Evolutionary conservation across 495 filamentous ascomycete species (phyloP), one percentile per base, ranked within the genome.

Genomic region (Penicillium diatomitis): DNA sequence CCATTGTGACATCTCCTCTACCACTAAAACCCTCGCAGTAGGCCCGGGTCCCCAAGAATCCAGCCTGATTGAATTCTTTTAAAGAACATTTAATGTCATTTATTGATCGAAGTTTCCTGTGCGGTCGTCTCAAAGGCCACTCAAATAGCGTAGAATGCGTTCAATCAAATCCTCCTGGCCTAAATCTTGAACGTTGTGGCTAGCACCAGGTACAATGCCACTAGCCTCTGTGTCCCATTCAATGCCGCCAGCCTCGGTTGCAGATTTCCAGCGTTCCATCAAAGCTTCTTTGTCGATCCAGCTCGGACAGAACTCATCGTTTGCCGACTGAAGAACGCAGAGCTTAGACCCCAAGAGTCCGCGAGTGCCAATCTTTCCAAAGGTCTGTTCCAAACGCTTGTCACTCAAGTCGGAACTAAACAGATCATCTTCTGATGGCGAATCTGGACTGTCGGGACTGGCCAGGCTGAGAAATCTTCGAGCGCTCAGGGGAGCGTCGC

Each of bases 331-430:
- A 49, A 96, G 62, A 12, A 71, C 63, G 51, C 69, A 44, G n/a
- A 79, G 32, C 40, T 64, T 67, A 2, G 56, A 54, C 52, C 80
- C 67, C 36, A 90, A 45, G 8, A 82, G 74, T 31, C 73, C 78
- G 33, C 71, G 55, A 45, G 74, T 51, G 29, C 72, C 72, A 37
- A 86, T 66, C 46, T 44, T 61, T 2, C 87, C 87, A 76, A 92
- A 96, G 29, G 76, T 86, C 38, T 67, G 56, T 39, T 51, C 45
- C 38, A 90, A 64, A 46, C 74, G 64, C 42, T 77, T 65, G 41
- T 87, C 82, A 0, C 64, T 60, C 40, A 95, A 67, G 62, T 91
- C 87, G 5, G 85, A 85, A 49, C 84, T 87, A 68, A 96, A 98
- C 53, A 86, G 85, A 63, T 97, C 92, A 66, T 98, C 91, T 41